Percentiles rank a stretch among this genome's conserved stretches.
These are phyloP conservation scores for Paxillus ammoniavirescens DNA, from an alignment of 768 basidiomycete species.

Conservation along the genomic window DNA sequence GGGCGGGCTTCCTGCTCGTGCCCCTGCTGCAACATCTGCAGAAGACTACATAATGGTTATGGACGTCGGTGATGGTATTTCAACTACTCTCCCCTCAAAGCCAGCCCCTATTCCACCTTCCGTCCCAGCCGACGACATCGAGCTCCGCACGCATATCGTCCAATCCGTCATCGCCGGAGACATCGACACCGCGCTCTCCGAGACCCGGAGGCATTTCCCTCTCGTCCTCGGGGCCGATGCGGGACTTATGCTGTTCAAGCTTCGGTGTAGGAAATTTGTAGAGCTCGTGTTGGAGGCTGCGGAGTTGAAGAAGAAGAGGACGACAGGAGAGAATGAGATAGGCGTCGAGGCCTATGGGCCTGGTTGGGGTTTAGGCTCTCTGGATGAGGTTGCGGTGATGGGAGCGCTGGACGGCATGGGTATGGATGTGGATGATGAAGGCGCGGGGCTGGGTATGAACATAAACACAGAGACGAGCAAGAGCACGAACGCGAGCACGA, in stretches of 20 bases:
- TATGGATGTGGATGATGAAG: slow-evolving; percentile 56
- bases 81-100: slow-evolving; percentile 9
- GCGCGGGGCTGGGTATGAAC: slow-evolving; percentile 16
- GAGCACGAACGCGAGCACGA: background rate
- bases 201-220: slow-evolving; percentile 57
- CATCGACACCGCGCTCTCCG: slow-evolving; percentile 63
- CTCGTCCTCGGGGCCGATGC: slow-evolving; percentile 63
- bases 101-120: slow-evolving; percentile 6
- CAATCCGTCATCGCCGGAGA: slow-evolving; percentile 67
- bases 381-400: slow-evolving; percentile 40
- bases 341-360: slow-evolving; percentile 26
- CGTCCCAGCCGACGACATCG: slow-evolving; percentile 51
- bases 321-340: slow-evolving; percentile 36
- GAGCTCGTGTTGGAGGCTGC: slow-evolving; percentile 75
- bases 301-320: slow-evolving; percentile 65
- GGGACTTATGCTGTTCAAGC: slow-evolving; percentile 73
- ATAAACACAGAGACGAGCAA: slow-evolving; percentile 9
- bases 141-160: slow-evolving; percentile 68
- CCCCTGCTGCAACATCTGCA: slow-evolving; percentile 6
- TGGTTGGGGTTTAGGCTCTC: slow-evolving; percentile 23
- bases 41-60: slow-evolving; percentile 50
- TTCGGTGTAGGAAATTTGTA: slow-evolving; percentile 83
- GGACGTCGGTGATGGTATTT: slow-evolving; percentile 31
- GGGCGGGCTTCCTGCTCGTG: slow-evolving; percentile 21
- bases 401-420: slow-evolving; percentile 42